Evolutionary conservation across 129 eudicot genomes (phyloP), one percentile per base, ranked within the genome.

Genomic region (Chrysanthemum lavandulifolium): DNA sequence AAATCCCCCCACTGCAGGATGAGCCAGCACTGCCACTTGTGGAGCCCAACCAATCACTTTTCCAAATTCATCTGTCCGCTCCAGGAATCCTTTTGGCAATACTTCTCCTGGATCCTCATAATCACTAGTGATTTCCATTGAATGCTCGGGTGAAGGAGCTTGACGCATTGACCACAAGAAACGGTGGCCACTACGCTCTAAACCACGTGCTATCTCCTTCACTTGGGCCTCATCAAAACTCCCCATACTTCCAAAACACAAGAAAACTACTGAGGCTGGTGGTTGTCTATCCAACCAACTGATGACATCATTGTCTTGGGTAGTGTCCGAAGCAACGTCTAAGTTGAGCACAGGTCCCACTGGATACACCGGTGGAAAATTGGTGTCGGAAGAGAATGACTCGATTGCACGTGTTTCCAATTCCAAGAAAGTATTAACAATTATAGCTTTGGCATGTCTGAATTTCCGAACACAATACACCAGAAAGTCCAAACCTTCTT

Each of bases 181-280:
- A 67, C 58, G 58, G 56, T 67, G 57, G 57, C 72, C 72, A 14
- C 45, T 65, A 10, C 29, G 70, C 55, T 65, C 70, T 65, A 65
- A 13, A 7, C 29, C 70, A 40, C 19, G 10, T 18, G n/a, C 55
- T 43, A 65, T 65, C 29, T 65, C 55, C 10, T 65, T 65, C 52
- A 65, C 23, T n/a, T 65, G 54, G 55, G 47, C 54, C 70, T 65
- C 27, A 8, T 11, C 36, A 16, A 65, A 65, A 18, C 31, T 3
- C n/a, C 55, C n/a, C 31, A 16, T 10, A 45, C 70, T 43, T 9
- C 70, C 70, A 65, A 65, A 65, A 65, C 55, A 65, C 27, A 65
- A 45, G n/a, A 65, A 48, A 14, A 65, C 54, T 2, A 16, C 55
- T n/a, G 53, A n/a, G n/a, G 70, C 10, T 0, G 4, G 55, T 5